phyloP scores from a whole-genome alignment of 176 grass and related monocot genomes.

The Lolium multiflorum region DNA sequence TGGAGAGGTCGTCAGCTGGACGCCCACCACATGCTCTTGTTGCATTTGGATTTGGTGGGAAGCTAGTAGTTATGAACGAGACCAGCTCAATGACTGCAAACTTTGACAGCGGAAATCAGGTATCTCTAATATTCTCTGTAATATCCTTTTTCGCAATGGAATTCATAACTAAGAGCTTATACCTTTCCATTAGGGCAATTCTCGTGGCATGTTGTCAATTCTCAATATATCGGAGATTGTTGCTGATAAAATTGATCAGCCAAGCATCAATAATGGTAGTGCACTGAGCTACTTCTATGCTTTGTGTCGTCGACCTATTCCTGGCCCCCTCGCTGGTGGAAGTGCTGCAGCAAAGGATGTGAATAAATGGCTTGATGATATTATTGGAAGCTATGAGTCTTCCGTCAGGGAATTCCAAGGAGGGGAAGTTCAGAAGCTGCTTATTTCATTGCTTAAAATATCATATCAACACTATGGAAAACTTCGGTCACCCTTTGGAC shows the following conservation, averaged over 20 bases:
- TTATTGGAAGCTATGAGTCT: slow-evolving; percentile 57
- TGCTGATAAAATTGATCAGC: slow-evolving; percentile 60
- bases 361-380: slow-evolving; percentile 96
- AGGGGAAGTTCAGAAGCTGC: slow-evolving; percentile 70
- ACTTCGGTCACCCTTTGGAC: slow-evolving; percentile 92
- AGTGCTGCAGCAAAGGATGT: slow-evolving; percentile 84
- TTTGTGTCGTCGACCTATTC: slow-evolving; percentile 69
- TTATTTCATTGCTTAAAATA: slow-evolving; percentile 87
- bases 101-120: slow-evolving; percentile 70
- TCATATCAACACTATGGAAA: slow-evolving; percentile 92
- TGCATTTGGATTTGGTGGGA: slow-evolving; percentile 89
- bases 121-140: slow-evolving; percentile 37
- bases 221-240: slow-evolving; percentile 71
- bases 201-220: slow-evolving; percentile 60
- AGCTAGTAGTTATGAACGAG: slow-evolving; percentile 81
- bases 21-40: slow-evolving; percentile 77
- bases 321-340: slow-evolving; percentile 90
- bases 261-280: slow-evolving; percentile 48
- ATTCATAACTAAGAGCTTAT: slow-evolving; percentile 39
- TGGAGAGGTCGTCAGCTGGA: slow-evolving; percentile 78
- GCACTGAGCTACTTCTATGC: slow-evolving; percentile 70
- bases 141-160: slow-evolving; percentile 28
- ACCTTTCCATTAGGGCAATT: slow-evolving; percentile 54
- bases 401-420: slow-evolving; percentile 60
- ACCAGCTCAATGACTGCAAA: slow-evolving; percentile 54